A percentile compares a stretch with the other conserved stretches of the same genome.
These are phyloP conservation scores for Schizothecium vesticola DNA, from an alignment of 495 filamentous ascomycete species.

Conservation along the genomic window DNA sequence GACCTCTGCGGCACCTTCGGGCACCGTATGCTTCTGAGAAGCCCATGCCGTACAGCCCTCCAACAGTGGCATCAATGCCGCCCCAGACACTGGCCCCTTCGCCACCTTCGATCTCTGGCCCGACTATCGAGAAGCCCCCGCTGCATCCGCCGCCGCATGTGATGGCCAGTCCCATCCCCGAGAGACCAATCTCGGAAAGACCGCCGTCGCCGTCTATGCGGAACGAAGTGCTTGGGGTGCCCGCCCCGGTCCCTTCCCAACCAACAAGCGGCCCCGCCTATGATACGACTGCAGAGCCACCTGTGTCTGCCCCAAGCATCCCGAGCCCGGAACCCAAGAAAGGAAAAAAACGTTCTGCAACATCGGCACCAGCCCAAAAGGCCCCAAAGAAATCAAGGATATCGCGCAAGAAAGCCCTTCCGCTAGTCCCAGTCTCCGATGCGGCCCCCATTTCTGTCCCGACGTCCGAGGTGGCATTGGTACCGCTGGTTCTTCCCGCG, in stretches of 20 bases:
- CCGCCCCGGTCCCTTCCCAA: neutral
- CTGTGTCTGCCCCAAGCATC: neutral
- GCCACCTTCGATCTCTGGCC: neutral
- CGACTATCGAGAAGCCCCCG: neutral
- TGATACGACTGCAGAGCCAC: neutral
- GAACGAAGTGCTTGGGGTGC: neutral
- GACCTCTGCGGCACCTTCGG: neutral
- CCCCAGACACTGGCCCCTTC: neutral
- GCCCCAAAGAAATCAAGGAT: neutral
- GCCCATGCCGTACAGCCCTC: neutral
- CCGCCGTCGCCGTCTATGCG: neutral
- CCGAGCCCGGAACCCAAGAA: neutral
- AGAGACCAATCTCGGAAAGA: neutral
- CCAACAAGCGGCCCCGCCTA: neutral
- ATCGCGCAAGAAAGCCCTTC: neutral
- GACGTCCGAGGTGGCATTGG: neutral
- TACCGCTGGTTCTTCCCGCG: neutral
- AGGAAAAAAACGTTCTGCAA: neutral
- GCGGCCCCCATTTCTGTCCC: neutral
- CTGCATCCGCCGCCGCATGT: neutral
- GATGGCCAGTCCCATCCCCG: neutral
- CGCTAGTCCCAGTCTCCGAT: neutral
- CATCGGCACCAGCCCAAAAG: neutral
- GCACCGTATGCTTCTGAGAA: neutral
- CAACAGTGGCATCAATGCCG: neutral